phyloP scores from a whole-genome alignment of 164 flowering plant genomes.

The Dillenia turbinata region DNA sequence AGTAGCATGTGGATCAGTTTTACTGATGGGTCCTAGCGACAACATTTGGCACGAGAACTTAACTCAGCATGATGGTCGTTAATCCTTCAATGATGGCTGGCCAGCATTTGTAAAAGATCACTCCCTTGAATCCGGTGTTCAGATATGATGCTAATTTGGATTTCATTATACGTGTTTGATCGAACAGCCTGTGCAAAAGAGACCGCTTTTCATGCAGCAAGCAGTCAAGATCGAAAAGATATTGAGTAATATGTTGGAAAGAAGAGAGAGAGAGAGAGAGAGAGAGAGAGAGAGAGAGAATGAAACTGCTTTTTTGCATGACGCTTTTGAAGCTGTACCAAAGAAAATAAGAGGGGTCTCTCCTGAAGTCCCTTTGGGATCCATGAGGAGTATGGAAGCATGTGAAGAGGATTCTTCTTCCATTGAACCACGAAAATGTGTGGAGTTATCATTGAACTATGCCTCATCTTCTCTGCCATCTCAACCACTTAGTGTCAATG shows the following conservation, averaged over 20 bases:
- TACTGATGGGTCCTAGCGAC: constrained; percentile 5
- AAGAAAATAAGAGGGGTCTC: not conserved
- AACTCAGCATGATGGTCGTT: not conserved
- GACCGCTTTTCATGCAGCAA: not conserved
- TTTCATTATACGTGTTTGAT: constrained; percentile 17
- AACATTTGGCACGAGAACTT: constrained; percentile 1
- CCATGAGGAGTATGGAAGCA: not conserved
- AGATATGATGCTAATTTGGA: constrained; percentile 17
- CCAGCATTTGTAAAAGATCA: constrained; percentile 10
- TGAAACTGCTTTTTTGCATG: too few relatives aligned
- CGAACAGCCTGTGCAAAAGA: constrained; percentile 5
- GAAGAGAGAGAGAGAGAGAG: too few relatives aligned
- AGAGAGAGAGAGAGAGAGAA: not conserved
- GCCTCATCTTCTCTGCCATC: too few relatives aligned
- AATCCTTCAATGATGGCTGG: constrained; percentile 23
- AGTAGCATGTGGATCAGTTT: not conserved
- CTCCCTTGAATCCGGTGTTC: constrained; percentile 9
- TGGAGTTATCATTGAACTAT: too few relatives aligned
- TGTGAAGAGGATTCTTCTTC: too few relatives aligned
- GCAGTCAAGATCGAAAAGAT: not conserved
- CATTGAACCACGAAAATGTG: too few relatives aligned
- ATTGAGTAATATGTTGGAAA: not conserved
- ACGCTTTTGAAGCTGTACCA: not conserved
- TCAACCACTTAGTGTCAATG: too few relatives aligned
- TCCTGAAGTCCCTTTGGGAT: not conserved